Evolutionary conservation across 2,329 filamentous ascomycete species (phyloP).

Genomic region (Teratosphaeria viscida): DNA sequence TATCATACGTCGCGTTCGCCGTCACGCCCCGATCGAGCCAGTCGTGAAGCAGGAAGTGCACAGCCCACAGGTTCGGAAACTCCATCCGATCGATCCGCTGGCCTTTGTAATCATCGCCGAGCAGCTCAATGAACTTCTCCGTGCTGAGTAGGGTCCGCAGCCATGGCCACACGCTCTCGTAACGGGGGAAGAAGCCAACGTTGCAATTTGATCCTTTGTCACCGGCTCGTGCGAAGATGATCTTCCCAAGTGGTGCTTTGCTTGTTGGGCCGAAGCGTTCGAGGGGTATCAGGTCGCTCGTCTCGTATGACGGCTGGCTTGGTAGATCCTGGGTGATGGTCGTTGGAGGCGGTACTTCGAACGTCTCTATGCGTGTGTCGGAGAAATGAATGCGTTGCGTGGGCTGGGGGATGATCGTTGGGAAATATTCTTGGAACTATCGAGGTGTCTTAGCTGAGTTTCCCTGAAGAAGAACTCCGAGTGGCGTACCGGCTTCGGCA

Average conservation of each 20-base stretch:
- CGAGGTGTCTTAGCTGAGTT: slow-evolving; percentile 7
- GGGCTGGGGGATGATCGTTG: neutral
- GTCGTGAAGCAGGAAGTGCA: slow-evolving; percentile 24
- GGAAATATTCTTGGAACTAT: neutral
- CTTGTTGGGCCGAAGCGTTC: slow-evolving; percentile 26
- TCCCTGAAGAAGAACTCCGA: slow-evolving; percentile 10
- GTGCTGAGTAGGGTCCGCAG: slow-evolving; percentile 16
- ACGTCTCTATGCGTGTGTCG: neutral
- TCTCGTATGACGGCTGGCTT: slow-evolving; percentile 18
- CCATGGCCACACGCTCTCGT: slow-evolving; percentile 23
- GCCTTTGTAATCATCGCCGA: slow-evolving; percentile 22
- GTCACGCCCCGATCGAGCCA: slow-evolving; percentile 24
- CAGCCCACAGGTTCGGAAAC: slow-evolving; percentile 20
- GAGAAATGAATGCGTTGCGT: neutral
- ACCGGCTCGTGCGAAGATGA: slow-evolving; percentile 23
- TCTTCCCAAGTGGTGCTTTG: slow-evolving; percentile 26
- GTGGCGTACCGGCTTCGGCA: slow-evolving; percentile 6
- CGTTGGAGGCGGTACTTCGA: neutral
- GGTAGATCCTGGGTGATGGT: slow-evolving; percentile 15
- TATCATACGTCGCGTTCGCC: slow-evolving; percentile 21
- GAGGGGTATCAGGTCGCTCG: slow-evolving; percentile 11
- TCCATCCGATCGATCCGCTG: slow-evolving; percentile 26
- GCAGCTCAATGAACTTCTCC: slow-evolving; percentile 17
- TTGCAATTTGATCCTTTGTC: slow-evolving; percentile 26
- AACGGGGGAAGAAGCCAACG: slow-evolving; percentile 32